These are phyloP conservation scores for Aphanomyces euteiches DNA, from an alignment of 352 stramenopile species.

Conservation along the genomic window DNA sequence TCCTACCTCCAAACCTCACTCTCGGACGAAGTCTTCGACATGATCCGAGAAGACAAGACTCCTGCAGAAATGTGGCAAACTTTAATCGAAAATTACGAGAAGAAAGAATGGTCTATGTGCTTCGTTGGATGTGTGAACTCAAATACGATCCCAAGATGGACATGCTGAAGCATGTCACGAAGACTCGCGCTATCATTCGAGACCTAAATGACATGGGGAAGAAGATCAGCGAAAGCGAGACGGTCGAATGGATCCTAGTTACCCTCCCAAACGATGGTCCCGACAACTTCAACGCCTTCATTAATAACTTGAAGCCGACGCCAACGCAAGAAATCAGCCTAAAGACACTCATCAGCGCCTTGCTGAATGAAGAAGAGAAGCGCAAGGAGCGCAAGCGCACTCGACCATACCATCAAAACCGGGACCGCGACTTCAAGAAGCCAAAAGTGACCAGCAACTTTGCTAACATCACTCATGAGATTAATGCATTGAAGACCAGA, in stretches of 20 bases:
- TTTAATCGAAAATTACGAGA: neutral
- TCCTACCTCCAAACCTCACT: neutral
- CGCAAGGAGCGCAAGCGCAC: neutral
- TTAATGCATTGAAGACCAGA: too few relatives aligned
- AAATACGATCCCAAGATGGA: constrained; percentile 1
- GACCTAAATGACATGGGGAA: neutral
- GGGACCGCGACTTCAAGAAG: neutral
- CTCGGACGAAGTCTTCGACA: constrained; percentile 2
- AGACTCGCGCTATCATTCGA: neutral
- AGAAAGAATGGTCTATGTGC: constrained; percentile 2
- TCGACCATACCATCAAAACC: neutral
- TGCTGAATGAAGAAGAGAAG: constrained; percentile 1
- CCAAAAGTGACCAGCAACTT: too few relatives aligned
- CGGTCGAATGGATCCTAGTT: neutral
- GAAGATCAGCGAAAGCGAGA: neutral
- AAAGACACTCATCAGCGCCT: neutral
- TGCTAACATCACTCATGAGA: too few relatives aligned
- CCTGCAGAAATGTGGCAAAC: constrained; percentile 1
- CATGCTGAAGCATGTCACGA: neutral
- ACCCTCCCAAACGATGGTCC: neutral
- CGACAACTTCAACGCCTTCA: constrained; percentile 2
- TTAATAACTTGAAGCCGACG: neutral
- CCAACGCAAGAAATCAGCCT: neutral
- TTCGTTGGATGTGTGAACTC: neutral
- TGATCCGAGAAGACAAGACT: neutral